Percentiles rank a stretch among this genome's conserved stretches.
Conservation (phyloP, 176 grass and related monocot genomes). For the Raddia distichophylla region DNA sequence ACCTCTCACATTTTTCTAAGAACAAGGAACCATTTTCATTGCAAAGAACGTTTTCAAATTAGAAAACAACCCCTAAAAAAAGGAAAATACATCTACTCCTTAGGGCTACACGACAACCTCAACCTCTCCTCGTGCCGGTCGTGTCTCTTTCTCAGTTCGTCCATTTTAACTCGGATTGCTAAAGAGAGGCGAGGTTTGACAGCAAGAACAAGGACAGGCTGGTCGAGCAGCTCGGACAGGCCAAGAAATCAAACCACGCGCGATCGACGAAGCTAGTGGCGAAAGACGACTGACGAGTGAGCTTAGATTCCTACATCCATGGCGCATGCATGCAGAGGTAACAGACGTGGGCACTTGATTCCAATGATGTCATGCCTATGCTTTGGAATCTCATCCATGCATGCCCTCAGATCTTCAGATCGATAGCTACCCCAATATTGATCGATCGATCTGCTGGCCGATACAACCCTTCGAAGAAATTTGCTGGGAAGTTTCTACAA, state of each 20-base stretch:
- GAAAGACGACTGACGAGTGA: not conserved
- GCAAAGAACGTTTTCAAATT: no score
- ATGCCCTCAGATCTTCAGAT: not conserved
- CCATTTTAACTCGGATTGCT: not conserved
- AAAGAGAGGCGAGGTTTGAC: not conserved
- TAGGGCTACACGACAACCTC: no score
- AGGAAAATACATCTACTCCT: no score
- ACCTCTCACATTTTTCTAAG: no score
- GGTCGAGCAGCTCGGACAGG: not conserved
- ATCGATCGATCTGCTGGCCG: not conserved
- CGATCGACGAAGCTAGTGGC: not conserved
- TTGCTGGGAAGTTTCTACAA: no score
- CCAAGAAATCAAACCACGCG: not conserved
- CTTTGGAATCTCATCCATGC: conserved; percentile 29
- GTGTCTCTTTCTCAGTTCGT: not conserved
- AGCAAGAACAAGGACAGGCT: not conserved
- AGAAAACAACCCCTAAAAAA: no score
- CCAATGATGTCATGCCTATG: not conserved
- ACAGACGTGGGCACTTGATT: conserved; percentile 18
- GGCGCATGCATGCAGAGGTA: not conserved
- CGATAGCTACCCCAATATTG: not conserved
- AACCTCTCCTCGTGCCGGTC: no score
- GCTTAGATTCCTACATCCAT: conserved; percentile 29
- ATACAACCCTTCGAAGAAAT: not conserved
- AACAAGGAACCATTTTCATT: no score